Base-by-base conservation (phyloP, 768 basidiomycete species). In the Austroboletus eburneus region DNA sequence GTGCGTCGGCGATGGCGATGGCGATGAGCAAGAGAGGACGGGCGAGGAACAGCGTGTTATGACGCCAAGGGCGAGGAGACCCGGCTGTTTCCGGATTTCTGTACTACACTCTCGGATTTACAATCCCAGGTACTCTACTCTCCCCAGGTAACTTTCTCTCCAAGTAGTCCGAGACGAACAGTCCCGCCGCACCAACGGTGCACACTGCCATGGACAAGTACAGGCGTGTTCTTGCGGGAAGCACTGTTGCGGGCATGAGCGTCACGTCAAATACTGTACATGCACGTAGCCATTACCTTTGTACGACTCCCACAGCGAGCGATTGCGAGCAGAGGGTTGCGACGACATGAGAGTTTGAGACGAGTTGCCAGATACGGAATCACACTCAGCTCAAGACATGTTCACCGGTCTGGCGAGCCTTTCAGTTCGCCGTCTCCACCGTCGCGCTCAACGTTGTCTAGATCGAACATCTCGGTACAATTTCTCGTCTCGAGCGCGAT, bases 381-480 rank as follows among this genome's bases (percentile, higher is more conserved):
- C 25, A 10, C 25, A 17, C 14, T 18, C 42, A n/a, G 29, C 16
- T 3, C 43, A 41, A 12, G 44, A 36, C 39, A 88, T 89, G 87
- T 89, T 89, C 66, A 89, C 87, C 43, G 87, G 87, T 57, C 73
- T 89, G 68, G 87, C 86, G 72, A 59, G 83, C 62, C 34, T 25
- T 37, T 23, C 40, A 20, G 32, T 35, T 12, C 27, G 20, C 23
- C 35, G 21, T 46, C 24, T 20, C 16, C 38, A 18, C 25, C 21
- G 2, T 12, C 34, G 10, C 18, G 29, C 54, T 48, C 49, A 61
- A 46, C 30, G 16, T 42, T 20, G 9, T 48, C 45, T 59, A 94
- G 93, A 87, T 97, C 51, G 93, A 99, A 72, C 91, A 90, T 62
- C 73, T 92, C 12, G 91, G 92, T 36, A 80, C 74, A 0, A 81